Evolutionary conservation across 306 rosid genomes (phyloP).

Genomic region (Prunus padus): DNA sequence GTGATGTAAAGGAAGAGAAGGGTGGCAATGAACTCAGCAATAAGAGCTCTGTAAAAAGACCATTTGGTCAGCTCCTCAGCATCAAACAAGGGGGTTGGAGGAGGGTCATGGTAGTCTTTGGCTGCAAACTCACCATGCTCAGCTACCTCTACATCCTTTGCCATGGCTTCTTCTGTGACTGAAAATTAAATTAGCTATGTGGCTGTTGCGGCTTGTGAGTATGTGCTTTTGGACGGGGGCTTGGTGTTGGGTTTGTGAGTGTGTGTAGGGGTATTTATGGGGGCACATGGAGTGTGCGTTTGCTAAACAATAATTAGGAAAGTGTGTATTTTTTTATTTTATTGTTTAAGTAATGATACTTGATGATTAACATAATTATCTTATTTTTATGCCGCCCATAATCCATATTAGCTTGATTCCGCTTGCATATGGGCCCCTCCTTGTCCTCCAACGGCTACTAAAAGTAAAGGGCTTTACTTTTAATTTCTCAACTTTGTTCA

Average conservation of each 20-base stretch:
- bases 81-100: conserved; percentile 72
- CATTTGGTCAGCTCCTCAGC: conserved; percentile 59
- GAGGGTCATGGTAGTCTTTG: conserved; percentile 88
- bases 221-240: background rate
- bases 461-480: background rate
- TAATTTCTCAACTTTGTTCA: background rate
- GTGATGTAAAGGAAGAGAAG: conserved; percentile 89
- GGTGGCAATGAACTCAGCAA: conserved; percentile 90
- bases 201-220: background rate
- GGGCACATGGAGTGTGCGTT: conserved; percentile 18
- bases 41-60: conserved; percentile 82
- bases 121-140: conserved; percentile 57
- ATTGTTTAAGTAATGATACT: background rate
- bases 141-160: conserved; percentile 65
- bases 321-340: background rate
- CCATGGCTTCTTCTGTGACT: conserved; percentile 33
- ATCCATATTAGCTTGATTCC: conserved; percentile 32
- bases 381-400: conserved; percentile 56
- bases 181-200: background rate
- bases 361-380: conserved; percentile 15
- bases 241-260: background rate
- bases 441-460: conserved; percentile 46
- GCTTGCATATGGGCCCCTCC: conserved; percentile 64
- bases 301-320: conserved; percentile 29
- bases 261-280: conserved; percentile 55